Evolutionary conservation across 2,329 filamentous ascomycete species (phyloP).

Genomic region (Pyrenochaeta sp.): DNA sequence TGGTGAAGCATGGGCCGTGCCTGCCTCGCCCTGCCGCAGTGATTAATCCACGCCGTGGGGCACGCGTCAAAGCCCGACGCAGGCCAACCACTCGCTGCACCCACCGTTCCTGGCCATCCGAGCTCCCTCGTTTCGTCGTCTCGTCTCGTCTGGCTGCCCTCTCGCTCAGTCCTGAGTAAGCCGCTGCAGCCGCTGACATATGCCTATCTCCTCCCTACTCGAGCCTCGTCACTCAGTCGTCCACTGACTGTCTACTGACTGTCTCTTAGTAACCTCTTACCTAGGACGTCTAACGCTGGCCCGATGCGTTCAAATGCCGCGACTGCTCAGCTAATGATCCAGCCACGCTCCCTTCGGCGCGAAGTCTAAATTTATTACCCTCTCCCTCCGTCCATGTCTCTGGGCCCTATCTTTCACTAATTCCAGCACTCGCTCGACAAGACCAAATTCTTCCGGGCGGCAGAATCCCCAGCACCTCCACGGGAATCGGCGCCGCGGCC

Average conservation of each 20-base stretch:
- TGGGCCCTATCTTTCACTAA: no score
- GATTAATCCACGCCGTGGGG: background rate
- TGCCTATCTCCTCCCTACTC: background rate
- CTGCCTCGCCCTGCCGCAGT: background rate
- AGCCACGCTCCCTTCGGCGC: no score
- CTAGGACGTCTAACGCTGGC: constrained; percentile 2
- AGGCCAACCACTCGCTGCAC: constrained; percentile 17
- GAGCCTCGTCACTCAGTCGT: background rate
- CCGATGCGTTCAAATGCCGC: constrained; percentile 11
- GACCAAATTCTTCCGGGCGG: constrained; percentile 32
- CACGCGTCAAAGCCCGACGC: constrained; percentile 16
- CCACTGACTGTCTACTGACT: no score
- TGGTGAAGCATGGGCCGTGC: background rate
- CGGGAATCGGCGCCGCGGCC: constrained; percentile 35
- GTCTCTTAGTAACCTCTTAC: constrained; percentile 17
- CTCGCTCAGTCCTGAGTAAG: constrained; percentile 11
- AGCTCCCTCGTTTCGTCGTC: constrained; percentile 1
- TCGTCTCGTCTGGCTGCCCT: no score
- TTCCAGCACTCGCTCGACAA: no score
- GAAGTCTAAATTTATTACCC: no score
- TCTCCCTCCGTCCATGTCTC: no score
- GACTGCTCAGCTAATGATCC: no score
- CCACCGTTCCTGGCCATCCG: background rate
- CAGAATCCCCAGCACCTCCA: no score
- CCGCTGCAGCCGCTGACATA: constrained; percentile 6